These are phyloP conservation scores for Saturnispora hagleri DNA, from an alignment of 805 yeast genomes.

Conservation along the genomic window DNA sequence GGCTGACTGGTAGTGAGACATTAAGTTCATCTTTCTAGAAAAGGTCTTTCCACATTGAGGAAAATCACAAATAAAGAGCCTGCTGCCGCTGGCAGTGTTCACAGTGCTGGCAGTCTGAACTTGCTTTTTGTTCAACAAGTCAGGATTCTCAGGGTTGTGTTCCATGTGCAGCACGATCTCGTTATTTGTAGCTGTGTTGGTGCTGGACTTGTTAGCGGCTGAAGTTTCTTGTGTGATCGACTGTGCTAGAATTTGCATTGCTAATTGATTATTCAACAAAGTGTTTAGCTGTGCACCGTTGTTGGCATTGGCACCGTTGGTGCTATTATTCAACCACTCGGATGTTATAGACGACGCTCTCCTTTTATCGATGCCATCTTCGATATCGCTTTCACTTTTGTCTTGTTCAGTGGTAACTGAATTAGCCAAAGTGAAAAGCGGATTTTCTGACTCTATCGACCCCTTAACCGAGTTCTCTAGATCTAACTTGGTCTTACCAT, in stretches of 20 bases:
- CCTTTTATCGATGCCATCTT: not conserved
- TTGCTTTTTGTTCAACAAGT: not conserved
- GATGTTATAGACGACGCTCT: not conserved
- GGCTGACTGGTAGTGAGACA: slow-evolving; percentile 27
- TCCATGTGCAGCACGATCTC: not conserved
- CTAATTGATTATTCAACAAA: not conserved
- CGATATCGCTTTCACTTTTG: not conserved
- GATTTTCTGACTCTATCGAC: slow-evolving; percentile 16
- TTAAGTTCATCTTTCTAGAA: slow-evolving; percentile 27
- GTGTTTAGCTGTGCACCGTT: not conserved
- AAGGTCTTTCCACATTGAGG: slow-evolving; percentile 24
- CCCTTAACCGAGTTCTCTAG: not conserved
- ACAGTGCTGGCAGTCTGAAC: not conserved
- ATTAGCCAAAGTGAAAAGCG: slow-evolving; percentile 25
- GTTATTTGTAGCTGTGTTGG: not conserved
- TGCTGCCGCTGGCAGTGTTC: not conserved
- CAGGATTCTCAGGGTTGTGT: not conserved
- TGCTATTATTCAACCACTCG: not conserved
- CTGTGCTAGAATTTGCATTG: slow-evolving; percentile 7
- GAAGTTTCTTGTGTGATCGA: not conserved
- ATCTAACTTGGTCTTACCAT: not conserved
- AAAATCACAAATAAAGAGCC: slow-evolving; percentile 20
- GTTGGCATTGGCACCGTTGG: not conserved
- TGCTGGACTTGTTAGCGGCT: not conserved
- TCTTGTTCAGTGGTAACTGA: slow-evolving; percentile 14